A percentile compares a stretch with the other conserved stretches of the same genome.
Conservation (phyloP, 768 basidiomycete species). For the Boletus coccyginus region DNA sequence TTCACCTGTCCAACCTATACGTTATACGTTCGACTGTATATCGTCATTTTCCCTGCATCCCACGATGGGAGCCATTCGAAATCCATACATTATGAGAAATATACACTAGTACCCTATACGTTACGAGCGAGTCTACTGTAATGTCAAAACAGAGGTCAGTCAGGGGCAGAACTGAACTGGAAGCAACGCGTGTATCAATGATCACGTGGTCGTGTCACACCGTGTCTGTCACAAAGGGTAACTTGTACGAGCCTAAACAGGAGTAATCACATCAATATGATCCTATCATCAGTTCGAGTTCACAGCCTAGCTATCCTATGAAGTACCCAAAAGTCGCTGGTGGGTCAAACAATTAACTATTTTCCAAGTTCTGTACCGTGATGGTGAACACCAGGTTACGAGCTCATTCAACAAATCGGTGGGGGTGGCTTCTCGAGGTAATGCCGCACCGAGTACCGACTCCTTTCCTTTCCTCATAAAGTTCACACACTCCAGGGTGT, state of each 20-base stretch:
- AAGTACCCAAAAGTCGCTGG: constrained; percentile 35
- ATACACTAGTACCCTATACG: no score
- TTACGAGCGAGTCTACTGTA: no score
- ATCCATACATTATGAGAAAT: no score
- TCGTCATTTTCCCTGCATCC: no score
- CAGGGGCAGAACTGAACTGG: no score
- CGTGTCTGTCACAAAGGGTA: constrained; percentile 25
- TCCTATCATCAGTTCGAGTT: no score
- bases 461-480: not conserved
- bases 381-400: constrained; percentile 48
- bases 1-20: no score
- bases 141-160: no score
- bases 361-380: not conserved
- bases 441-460: not conserved
- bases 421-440: constrained; percentile 88
- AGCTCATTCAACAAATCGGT: constrained; percentile 73
- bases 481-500: constrained; percentile 55
- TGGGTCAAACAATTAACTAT: constrained; percentile 1
- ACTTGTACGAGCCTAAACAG: not conserved
- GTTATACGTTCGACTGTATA: no score
- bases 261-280: constrained; percentile 10
- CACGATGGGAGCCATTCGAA: no score
- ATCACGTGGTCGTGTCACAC: constrained; percentile 22
- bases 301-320: constrained; percentile 10
- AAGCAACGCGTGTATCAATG: not conserved